Percentiles rank a stretch among this genome's conserved stretches.
These are phyloP conservation scores for Logfia minima DNA, from an alignment of 129 eudicot genomes.

Conservation along the genomic window DNA sequence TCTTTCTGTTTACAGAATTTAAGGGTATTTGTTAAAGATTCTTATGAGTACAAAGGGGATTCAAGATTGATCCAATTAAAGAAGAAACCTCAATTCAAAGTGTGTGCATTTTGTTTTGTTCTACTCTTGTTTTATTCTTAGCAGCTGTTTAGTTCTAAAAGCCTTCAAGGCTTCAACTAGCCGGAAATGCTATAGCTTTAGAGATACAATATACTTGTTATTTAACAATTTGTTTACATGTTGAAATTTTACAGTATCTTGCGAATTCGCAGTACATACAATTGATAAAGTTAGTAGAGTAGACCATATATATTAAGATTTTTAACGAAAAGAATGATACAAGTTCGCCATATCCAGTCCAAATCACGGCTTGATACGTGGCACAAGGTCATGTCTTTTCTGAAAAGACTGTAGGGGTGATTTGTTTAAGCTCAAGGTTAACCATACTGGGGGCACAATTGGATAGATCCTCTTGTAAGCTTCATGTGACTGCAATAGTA, in stretches of 20 bases:
- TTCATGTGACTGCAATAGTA: background rate
- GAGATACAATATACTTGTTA: no score
- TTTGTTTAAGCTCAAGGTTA: background rate
- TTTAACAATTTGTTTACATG: background rate
- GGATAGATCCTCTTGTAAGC: background rate
- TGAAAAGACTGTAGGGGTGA: no score
- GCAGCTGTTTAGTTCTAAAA: background rate
- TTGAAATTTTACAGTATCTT: no score
- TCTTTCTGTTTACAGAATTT: slow-evolving; percentile 18
- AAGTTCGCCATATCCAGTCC: no score
- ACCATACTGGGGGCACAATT: background rate
- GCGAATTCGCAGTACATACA: no score
- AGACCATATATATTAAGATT: no score
- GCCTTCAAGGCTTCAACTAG: background rate
- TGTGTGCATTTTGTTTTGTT: background rate
- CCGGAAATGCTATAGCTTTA: no score
- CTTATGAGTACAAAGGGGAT: background rate
- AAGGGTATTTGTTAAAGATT: slow-evolving; percentile 17
- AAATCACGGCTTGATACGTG: no score
- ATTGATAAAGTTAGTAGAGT: no score
- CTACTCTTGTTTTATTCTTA: background rate
- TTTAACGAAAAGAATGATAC: no score
- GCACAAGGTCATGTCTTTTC: no score
- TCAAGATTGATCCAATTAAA: background rate
- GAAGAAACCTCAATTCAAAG: background rate